Base-by-base conservation (phyloP, 257 asterid species). In the Nicotiana sylvestris region DNA sequence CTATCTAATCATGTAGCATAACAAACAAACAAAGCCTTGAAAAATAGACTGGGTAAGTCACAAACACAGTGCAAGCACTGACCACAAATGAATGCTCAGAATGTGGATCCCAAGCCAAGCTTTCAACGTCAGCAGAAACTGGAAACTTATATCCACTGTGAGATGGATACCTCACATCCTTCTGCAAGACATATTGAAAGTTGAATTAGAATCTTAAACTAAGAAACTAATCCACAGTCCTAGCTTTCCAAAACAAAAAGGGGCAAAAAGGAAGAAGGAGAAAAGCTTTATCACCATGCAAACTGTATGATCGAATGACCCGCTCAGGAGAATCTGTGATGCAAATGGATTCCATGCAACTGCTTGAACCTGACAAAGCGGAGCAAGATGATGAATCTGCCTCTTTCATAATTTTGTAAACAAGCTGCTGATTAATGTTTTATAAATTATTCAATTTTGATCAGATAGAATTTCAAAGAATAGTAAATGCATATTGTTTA, bases 91-190 rank as follows among this genome's bases (percentile, higher is more conserved):
- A 93, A 86, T 94, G 92, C 89, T 90, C 94, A 9, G 92, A 87
- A 84, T 92, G 98, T 5, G 98, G 98, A 85, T 96, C 98, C 98
- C 98, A 96, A 57, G 92, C 97, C 91, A 96, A 82, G 87, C 94
- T 86, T 88, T 96, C 98, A 80, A 96, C 98, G 66, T 96, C 96
- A 84, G 93, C 91, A 21, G 85, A 88, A 78, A 94, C 93, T 9
- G 90, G 49, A 90, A 97, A 94, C 77, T 86, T 92, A 84, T 86
- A 86, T 81, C 97, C 97, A 86, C 89, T 80, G 65, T 88, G 90
- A 32, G 90, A 82, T 11, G 87, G 83, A 76, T 66, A 53, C 82
- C 93, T 91, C 39, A 92, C 95, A 85, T 96, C 99, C 82, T 89
- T 91, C 98, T 93, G 86, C 88, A 89, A 57, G 32, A 82, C 67